Percentiles rank a stretch among this genome's conserved stretches.
These are phyloP conservation scores for Saxophila tyrrhenica DNA, from an alignment of 495 filamentous ascomycete genomes.

Conservation along the genomic window DNA sequence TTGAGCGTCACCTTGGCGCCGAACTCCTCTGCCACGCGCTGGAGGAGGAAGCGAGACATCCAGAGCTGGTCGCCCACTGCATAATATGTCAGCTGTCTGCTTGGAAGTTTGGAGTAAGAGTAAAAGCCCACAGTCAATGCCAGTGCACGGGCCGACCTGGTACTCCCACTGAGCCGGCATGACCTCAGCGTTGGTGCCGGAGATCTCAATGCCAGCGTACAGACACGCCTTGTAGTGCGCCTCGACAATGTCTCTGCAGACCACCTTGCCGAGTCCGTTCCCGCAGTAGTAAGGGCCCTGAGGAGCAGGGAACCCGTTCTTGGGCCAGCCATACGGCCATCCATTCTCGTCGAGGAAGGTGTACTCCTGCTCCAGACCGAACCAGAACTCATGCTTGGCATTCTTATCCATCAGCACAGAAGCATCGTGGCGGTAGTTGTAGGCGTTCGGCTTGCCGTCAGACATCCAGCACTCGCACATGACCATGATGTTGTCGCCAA, in stretches of 20 bases:
- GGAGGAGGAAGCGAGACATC: constrained; percentile 91
- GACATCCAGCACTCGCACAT: constrained; percentile 92
- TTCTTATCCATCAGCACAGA: constrained; percentile 81
- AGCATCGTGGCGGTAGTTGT: constrained; percentile 89
- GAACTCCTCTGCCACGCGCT: constrained; percentile 94
- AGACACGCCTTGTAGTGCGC: constrained; percentile 97
- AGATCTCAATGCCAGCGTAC: constrained; percentile 84
- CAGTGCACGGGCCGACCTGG: constrained; percentile 90
- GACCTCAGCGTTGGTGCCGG: constrained; percentile 98
- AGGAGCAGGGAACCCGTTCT: constrained; percentile 87
- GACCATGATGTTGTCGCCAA: constrained; percentile 75
- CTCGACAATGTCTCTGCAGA: constrained; percentile 96
- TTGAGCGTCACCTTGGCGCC: constrained; percentile 92
- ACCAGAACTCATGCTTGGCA: constrained; percentile 79
- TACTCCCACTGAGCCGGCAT: constrained; percentile 99
- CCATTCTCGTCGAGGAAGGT: constrained; percentile 79
- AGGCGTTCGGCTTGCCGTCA: constrained; percentile 96
- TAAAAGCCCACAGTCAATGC: constrained; percentile 62
- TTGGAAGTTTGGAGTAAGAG: constrained; percentile 12
- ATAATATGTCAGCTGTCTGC: constrained; percentile 1
- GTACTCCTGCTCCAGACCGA: constrained; percentile 97
- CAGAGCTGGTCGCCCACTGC: constrained; percentile 93
- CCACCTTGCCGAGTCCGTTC: constrained; percentile 93
- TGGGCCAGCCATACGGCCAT: constrained; percentile 92
- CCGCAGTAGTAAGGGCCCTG: constrained; percentile 99